Conservation (phyloP, 495 filamentous ascomycete species). For the Penicillium alfredii region DNA sequence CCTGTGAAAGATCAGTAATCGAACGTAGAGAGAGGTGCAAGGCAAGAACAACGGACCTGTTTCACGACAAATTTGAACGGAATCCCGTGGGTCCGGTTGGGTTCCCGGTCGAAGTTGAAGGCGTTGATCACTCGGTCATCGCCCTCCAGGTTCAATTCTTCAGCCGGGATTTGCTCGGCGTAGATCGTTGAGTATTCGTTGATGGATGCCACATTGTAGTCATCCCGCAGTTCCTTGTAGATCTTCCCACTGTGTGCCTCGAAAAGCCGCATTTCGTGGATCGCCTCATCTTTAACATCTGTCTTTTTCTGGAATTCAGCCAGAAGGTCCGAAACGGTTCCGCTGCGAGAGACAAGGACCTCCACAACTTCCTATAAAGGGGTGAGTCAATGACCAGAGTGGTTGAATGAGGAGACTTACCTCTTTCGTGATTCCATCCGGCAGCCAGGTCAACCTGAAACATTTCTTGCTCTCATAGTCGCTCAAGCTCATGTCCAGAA, state of each 20-base stretch:
- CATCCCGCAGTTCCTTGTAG: constrained; percentile 61
- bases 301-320: constrained; percentile 70
- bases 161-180: constrained; percentile 74
- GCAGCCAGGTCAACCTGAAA: constrained; percentile 74
- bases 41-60: constrained; percentile 51
- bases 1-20: constrained; percentile 43
- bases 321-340: constrained; percentile 69
- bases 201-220: constrained; percentile 62
- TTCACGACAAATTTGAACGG: constrained; percentile 89
- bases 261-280: constrained; percentile 65
- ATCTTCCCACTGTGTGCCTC: constrained; percentile 75
- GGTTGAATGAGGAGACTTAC: constrained; percentile 42
- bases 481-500: constrained; percentile 86
- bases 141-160: constrained; percentile 58
- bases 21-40: not conserved
- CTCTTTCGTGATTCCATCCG: constrained; percentile 87
- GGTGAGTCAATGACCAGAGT: constrained; percentile 13
- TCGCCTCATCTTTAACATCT: constrained; percentile 64
- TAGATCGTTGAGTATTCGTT: constrained; percentile 81
- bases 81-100: constrained; percentile 68
- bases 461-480: constrained; percentile 88
- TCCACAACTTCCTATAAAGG: constrained; percentile 61
- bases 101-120: constrained; percentile 89
- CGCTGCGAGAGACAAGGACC: constrained; percentile 77
- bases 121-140: constrained; percentile 61